These are phyloP conservation scores for Citropsis articulata DNA, from an alignment of 345 rosid species.

Conservation along the genomic window DNA sequence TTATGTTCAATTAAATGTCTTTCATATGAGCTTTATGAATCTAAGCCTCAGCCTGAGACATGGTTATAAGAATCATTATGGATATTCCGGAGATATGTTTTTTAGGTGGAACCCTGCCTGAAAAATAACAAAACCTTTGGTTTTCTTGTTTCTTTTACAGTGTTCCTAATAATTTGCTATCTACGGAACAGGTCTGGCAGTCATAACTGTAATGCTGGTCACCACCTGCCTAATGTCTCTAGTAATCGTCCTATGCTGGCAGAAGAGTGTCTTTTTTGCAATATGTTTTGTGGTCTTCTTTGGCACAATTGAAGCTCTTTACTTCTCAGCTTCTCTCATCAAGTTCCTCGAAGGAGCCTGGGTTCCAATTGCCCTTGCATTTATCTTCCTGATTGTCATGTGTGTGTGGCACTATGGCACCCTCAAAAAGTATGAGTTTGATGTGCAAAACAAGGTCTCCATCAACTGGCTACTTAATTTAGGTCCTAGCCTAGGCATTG, in stretches of 20 bases:
- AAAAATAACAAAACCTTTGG: not conserved
- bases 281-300: conserved; percentile 68
- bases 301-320: conserved; percentile 85
- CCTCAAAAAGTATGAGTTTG: conserved; percentile 75
- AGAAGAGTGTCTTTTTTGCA: conserved; percentile 66
- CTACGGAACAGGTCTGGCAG: conserved; percentile 81
- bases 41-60: not conserved
- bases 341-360: conserved; percentile 98
- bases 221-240: conserved; percentile 96
- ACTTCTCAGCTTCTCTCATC: conserved; percentile 89
- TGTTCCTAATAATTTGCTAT: conserved; percentile 4
- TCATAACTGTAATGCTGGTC: conserved; percentile 96
- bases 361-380: conserved; percentile 91
- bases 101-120: too few relatives aligned
- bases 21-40: not conserved
- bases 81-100: not conserved
- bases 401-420: conserved; percentile 93
- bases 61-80: not conserved
- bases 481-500: conserved; percentile 81
- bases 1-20: not conserved
- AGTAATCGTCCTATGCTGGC: conserved; percentile 94
- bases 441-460: conserved; percentile 91
- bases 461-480: conserved; percentile 82
- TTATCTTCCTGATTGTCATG: conserved; percentile 73
- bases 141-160: not conserved